phyloP scores from a whole-genome alignment of 163 green algal species.

The Coccomyxa subellipsoidea region DNA sequence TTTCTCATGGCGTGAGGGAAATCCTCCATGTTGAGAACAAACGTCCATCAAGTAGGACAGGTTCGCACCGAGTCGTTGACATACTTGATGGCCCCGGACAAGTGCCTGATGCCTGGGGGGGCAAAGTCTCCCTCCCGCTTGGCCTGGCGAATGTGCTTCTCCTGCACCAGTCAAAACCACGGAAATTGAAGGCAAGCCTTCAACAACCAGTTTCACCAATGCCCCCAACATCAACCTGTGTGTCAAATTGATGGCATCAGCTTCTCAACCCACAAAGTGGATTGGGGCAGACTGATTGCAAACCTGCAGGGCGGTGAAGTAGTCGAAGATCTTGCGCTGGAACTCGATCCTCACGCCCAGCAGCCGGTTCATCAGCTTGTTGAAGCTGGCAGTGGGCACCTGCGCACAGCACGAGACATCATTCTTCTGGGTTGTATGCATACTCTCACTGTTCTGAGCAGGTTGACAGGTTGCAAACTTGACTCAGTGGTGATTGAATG shows the following conservation, averaged over 20 bases:
- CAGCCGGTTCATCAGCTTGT: slow-evolving; percentile 38
- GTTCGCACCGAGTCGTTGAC: background rate
- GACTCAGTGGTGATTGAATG: too few species aligned
- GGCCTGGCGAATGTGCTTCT: slow-evolving; percentile 22
- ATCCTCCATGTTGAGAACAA: too few species aligned
- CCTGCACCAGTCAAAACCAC: slow-evolving; percentile 7
- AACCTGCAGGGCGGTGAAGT: slow-evolving; percentile 18
- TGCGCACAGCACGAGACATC: too few species aligned
- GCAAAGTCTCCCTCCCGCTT: slow-evolving; percentile 29
- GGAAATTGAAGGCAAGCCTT: background rate
- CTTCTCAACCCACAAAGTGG: too few species aligned
- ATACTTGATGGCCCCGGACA: background rate
- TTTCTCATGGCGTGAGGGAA: too few species aligned
- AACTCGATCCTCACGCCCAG: slow-evolving; percentile 28
- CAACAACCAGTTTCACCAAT: too few species aligned
- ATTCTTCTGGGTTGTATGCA: too few species aligned
- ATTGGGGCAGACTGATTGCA: too few species aligned
- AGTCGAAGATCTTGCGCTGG: slow-evolving; percentile 31
- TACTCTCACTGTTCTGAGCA: background rate
- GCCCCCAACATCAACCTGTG: too few species aligned
- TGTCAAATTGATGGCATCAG: too few species aligned
- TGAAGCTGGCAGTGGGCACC: slow-evolving; percentile 20
- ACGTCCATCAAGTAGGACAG: background rate
- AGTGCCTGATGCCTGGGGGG: slow-evolving; percentile 29
- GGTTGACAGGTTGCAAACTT: too few species aligned